Base-by-base conservation (phyloP, 78 protist genomes). In the Pelomyxa schiedti region DNA sequence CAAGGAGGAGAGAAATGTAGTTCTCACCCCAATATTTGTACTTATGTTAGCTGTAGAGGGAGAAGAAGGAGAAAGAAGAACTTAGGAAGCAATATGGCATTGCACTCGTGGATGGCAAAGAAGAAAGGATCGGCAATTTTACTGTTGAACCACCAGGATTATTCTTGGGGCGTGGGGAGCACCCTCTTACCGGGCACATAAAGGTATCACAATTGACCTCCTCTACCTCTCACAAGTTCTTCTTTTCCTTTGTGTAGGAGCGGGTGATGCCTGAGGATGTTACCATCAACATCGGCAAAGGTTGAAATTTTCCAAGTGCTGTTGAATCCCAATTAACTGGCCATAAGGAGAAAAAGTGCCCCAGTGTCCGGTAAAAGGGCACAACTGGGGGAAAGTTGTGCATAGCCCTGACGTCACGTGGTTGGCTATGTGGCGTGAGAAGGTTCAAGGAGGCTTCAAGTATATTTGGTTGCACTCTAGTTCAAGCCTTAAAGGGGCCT, bases 91-190 rank as follows among this genome's bases (percentile, higher is more conserved):
- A 37, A 6, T 89, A 83, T 70, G 83, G 83, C 47, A 90, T 30
- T 68, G 96, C 95, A 16, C 1, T 79, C 4, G 67, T 95, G n/a
- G 98, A 98, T 76, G 99, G 99, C 8, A 75, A 38, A 40, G 77
- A 79, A 72, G 92, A 92, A 74, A 69, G 74, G 74, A 79, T 98
- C 30, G 99, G 94, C 65, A 95, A 96, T 80, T 96, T 79, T 66
- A 35, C 70, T 24, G 80, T 96, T n/a, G 99, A 98, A 65, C 96
- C 99, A 8, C 99, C 99, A 0, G 97, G 97, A 1, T 86, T 98
- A 40, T 98, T 96, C 86, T 88, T 91, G n/a, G 99, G 99, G 4
- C 89, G 99, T 28, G 99, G 99, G 43, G 88, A 73, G n/a, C 99
- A 98, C 83, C 99, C 99, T 7, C 87, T 82, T 75, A 77, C 78